Evolutionary conservation across 2,329 filamentous ascomycete species (phyloP), one percentile per base, ranked within the genome.

Genomic region (Camptophora hylomeconis): DNA sequence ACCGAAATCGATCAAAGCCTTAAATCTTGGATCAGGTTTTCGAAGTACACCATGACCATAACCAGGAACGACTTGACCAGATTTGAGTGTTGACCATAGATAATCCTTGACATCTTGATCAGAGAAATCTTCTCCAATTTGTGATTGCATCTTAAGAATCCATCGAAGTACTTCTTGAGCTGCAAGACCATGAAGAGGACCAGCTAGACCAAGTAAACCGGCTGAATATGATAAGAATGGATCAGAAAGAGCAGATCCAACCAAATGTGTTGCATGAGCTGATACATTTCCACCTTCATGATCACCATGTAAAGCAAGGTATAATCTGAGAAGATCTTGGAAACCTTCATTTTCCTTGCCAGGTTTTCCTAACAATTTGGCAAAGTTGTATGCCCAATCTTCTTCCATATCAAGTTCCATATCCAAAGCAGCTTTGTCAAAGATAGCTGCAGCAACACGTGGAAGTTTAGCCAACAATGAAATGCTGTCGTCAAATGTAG

Each of bases 331-430:
- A 12, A 98, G 69, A 49, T 98, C 89, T 54, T 95, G 87, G 69
- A 98, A 93, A 54, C 81, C 80, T 60, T 86, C 81, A 46, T 95
- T 78, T 58, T 92, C 67, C 56, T 78, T 73, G 43, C 84, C 83
- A 28, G 77, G 72, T 63, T 92, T 93, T 50, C 87, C 87, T 30
- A 95, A 72, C 74, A 95, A 84, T 42, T 84, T 81, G 24, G 89
- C 89, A 50, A 94, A 98, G 69, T 98, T 98, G 68, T 94, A 92
- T 1, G 86, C 79, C 89, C 89, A 98, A 59, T 98, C 89, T 60
- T 94, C 82, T 44, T 79, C 69, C 33, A 72, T 58, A 47, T 98
- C 86, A 27, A 92, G 50, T 65, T 54, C 80, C 63, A 49, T 78
- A 75, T 53, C 86, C 73, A 45, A 66, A 60, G 52, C 72, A 65